Evolutionary conservation across 2,329 filamentous ascomycete genomes (phyloP).

Genomic region (Helotiales sp.): DNA sequence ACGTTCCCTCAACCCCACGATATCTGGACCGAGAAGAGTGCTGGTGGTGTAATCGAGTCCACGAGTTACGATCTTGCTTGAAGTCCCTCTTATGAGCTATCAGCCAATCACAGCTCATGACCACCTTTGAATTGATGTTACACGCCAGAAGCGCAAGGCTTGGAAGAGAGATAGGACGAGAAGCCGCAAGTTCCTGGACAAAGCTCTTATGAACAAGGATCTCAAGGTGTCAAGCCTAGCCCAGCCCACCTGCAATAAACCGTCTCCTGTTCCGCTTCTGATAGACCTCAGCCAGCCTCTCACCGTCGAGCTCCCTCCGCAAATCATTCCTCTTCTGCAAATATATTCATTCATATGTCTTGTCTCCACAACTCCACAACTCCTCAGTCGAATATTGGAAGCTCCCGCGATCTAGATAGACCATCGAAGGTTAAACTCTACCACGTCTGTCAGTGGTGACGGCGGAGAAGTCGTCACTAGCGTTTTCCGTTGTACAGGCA

Average conservation of each 20-base stretch:
- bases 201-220: background rate
- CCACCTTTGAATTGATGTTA: constrained; percentile 14
- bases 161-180: constrained; percentile 24
- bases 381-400: background rate
- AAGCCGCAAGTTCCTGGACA: constrained; percentile 13
- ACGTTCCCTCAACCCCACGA: background rate
- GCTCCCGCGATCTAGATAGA: background rate
- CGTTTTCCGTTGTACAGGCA: constrained; percentile 17
- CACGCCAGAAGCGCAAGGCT: constrained; percentile 28
- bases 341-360: background rate
- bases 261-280: background rate
- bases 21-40: background rate
- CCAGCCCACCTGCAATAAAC: background rate
- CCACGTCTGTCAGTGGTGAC: background rate
- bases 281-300: background rate
- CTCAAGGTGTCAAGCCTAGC: background rate
- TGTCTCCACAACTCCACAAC: background rate
- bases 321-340: background rate
- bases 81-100: background rate
- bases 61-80: background rate
- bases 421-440: background rate
- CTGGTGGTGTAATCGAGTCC: background rate
- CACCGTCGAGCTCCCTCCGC: background rate
- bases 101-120: constrained; percentile 16
- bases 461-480: constrained; percentile 26